phyloP scores from a whole-genome alignment of 2,329 filamentous ascomycete species.

The Rhynchosporium secalis region DNA sequence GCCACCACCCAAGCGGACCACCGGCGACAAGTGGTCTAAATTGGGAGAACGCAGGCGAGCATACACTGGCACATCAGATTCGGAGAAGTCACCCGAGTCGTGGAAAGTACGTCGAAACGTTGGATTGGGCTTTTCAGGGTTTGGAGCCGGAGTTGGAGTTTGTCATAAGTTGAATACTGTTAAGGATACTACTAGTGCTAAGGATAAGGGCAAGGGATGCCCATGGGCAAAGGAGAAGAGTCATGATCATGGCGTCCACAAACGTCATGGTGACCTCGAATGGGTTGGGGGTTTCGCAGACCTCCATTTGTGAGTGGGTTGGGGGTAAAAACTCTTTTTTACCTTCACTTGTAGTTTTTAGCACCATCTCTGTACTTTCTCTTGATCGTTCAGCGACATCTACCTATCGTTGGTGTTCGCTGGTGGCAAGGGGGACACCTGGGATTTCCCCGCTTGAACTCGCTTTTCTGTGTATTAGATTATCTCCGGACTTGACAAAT shows the following conservation, averaged over 20 bases:
- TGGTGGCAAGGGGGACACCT: constrained; percentile 16
- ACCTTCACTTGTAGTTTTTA: constrained; percentile 53
- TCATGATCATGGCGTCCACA: constrained; percentile 58
- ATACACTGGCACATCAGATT: constrained; percentile 52
- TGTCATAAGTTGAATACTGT: constrained; percentile 39
- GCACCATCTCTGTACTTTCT: constrained; percentile 23
- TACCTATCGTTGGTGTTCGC: constrained; percentile 11
- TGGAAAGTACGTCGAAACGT: constrained; percentile 47
- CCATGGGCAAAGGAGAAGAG: constrained; percentile 49
- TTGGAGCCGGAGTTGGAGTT: constrained; percentile 41
- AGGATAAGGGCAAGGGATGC: constrained; percentile 46
- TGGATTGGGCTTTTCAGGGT: constrained; percentile 50
- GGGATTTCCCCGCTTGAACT: constrained; percentile 36
- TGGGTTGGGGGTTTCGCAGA: constrained; percentile 90
- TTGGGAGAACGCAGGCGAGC: constrained; percentile 82
- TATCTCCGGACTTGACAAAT: constrained; percentile 37
- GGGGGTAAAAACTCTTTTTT: constrained; percentile 8
- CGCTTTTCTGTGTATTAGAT: constrained; percentile 43
- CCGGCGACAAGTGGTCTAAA: constrained; percentile 84
- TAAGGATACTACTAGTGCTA: constrained; percentile 41
- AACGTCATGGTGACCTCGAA: constrained; percentile 69
- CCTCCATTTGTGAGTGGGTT: constrained; percentile 37
- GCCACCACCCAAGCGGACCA: constrained; percentile 64
- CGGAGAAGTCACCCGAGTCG: constrained; percentile 51
- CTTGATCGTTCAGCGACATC: constrained; percentile 20